These are phyloP conservation scores for Magnolia officinalis DNA, from an alignment of 164 flowering plant genomes.

Conservation along the genomic window DNA sequence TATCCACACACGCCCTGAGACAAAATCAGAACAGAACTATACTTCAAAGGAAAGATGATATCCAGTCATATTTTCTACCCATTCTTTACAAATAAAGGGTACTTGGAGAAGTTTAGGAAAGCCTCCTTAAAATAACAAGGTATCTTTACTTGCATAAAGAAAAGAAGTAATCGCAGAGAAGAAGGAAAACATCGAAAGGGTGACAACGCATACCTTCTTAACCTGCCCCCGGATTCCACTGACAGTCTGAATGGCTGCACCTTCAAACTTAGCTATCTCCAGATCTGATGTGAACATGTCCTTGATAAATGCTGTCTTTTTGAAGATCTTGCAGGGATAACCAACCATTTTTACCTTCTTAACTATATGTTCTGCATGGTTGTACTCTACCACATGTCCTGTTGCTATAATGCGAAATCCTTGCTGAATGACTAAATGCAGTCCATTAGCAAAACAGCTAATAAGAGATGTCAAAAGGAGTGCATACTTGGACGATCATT, in stretches of 20 bases:
- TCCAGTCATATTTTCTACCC: too few species aligned
- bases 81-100: too few species aligned
- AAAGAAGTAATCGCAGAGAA: not conserved
- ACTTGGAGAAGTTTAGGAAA: too few species aligned
- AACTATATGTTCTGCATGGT: conserved; percentile 66
- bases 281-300: conserved; percentile 96
- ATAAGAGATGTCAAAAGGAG: not conserved
- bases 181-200: not conserved
- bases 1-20: too few species aligned
- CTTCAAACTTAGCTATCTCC: conserved; percentile 90
- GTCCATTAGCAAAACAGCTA: not conserved
- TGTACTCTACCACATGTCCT: conserved; percentile 72
- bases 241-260: conserved; percentile 84
- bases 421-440: conserved; percentile 43
- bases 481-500: not conserved
- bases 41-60: too few species aligned
- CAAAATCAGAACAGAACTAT: too few species aligned
- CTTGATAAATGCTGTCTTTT: conserved; percentile 85
- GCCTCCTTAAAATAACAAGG: not conserved
- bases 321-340: conserved; percentile 80
- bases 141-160: not conserved
- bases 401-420: conserved; percentile 87
- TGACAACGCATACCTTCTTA: conserved; percentile 62
- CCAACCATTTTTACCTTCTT: conserved; percentile 94
- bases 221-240: conserved; percentile 97